phyloP scores from a whole-genome alignment of 805 yeast species.

The Lipomyces yamanashiensis region DNA sequence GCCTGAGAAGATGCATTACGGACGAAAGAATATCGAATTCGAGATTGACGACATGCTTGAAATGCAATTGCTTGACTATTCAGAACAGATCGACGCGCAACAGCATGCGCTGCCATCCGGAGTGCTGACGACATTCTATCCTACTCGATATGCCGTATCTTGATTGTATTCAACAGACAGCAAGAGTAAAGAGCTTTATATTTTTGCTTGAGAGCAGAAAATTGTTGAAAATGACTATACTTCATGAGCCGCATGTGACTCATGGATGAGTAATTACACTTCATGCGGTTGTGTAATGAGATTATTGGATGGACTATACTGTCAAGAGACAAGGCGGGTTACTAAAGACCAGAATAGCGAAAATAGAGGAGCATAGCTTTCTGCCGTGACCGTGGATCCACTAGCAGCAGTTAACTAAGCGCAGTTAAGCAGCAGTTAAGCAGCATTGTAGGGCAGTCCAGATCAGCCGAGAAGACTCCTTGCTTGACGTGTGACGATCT shows the following conservation, averaged over 20 bases:
- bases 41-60: neutral
- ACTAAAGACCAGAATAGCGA: too few relatives aligned
- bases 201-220: neutral
- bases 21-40: neutral
- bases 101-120: conserved; percentile 6
- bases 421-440: too few relatives aligned
- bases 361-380: too few relatives aligned
- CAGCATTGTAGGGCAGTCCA: too few relatives aligned
- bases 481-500: neutral
- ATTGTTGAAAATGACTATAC: neutral
- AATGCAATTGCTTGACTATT: neutral
- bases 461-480: neutral
- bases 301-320: neutral
- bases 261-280: neutral
- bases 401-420: too few relatives aligned
- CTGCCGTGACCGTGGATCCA: neutral
- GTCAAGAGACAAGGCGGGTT: neutral
- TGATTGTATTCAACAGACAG: neutral
- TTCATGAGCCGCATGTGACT: conserved; percentile 3
- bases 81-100: neutral
- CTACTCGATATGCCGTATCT: neutral
- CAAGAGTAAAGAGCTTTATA: neutral
- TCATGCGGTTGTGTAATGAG: neutral
- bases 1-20: conserved; percentile 10
- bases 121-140: conserved; percentile 11